Percentiles rank a stretch among this genome's conserved stretches.
Evolutionary conservation across 1,139 yeast genomes (phyloP).

Genomic region (Torulaspora globosa): DNA sequence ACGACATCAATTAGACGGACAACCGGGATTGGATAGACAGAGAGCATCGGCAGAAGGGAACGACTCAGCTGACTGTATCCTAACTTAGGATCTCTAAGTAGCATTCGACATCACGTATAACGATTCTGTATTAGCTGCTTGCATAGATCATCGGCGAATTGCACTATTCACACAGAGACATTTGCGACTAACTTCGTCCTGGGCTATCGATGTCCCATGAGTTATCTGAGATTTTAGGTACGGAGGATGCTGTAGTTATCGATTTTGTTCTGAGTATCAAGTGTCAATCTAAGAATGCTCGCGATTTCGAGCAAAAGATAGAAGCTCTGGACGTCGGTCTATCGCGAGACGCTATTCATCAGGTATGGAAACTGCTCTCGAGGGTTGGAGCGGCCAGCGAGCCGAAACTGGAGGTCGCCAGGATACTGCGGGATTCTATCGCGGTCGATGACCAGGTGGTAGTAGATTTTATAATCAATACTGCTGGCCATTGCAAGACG

Average conservation of each 20-base stretch:
- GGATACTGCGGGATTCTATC: constrained; percentile 14
- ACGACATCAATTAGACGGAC: constrained; percentile 26
- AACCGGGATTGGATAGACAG: constrained; percentile 3
- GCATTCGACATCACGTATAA: constrained; percentile 6
- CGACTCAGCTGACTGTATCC: background rate
- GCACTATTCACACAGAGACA: background rate
- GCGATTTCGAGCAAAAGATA: constrained; percentile 16
- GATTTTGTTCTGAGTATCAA: constrained; percentile 21
- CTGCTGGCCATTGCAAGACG: constrained; percentile 32
- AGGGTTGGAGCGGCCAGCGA: background rate
- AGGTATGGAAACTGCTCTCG: constrained; percentile 10
- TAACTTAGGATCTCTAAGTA: background rate
- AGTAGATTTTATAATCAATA: constrained; percentile 26
- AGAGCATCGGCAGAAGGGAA: background rate
- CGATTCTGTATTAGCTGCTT: constrained; percentile 3
- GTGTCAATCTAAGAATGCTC: constrained; percentile 9
- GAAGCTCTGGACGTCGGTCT: constrained; percentile 21
- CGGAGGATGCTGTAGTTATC: constrained; percentile 19
- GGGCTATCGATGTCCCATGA: constrained; percentile 7
- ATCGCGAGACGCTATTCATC: constrained; percentile 8
- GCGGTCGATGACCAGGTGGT: constrained; percentile 29
- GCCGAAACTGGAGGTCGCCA: background rate
- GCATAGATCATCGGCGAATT: background rate
- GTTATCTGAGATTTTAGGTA: constrained; percentile 13
- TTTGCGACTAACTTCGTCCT: background rate